A percentile compares a stretch with the other conserved stretches of the same genome.
phyloP scores from a whole-genome alignment of 192 early-diverging fungal genomes.

The Rhizophagus prolifer region DNA sequence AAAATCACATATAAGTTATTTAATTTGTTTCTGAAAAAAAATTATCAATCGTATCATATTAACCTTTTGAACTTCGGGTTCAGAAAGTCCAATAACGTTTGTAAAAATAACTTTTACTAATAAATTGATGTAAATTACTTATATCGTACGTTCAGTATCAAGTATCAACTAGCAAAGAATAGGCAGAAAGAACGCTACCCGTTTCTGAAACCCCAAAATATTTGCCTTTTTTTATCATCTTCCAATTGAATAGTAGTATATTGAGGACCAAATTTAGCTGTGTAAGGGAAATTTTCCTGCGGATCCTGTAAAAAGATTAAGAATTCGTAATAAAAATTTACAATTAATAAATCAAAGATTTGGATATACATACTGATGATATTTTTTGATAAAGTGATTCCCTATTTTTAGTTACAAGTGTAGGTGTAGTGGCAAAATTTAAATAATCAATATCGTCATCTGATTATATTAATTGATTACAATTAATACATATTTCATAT shows the following conservation, averaged over 20 bases:
- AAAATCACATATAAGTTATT: background rate
- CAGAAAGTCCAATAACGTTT: background rate
- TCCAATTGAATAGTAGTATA: constrained; percentile 66
- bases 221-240: constrained; percentile 61
- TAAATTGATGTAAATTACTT: background rate
- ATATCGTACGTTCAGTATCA: constrained; percentile 60
- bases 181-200: constrained; percentile 69
- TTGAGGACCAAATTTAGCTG: constrained; percentile 61
- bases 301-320: too few relatives aligned
- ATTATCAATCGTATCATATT: background rate
- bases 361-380: too few relatives aligned
- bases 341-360: too few relatives aligned
- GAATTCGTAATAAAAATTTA: too few relatives aligned
- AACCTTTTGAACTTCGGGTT: constrained; percentile 12
- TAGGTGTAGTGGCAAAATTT: constrained; percentile 64
- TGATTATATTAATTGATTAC: too few relatives aligned
- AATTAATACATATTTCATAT: too few relatives aligned
- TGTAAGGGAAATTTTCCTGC: too few relatives aligned
- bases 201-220: constrained; percentile 71
- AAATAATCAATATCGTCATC: constrained; percentile 69
- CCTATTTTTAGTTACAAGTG: constrained; percentile 55
- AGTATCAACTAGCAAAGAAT: constrained; percentile 79
- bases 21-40: background rate
- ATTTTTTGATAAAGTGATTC: constrained; percentile 30
- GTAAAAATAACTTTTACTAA: background rate